phyloP scores from a whole-genome alignment of 2,329 filamentous ascomycete genomes.

The Colletotrichum sp. region DNA sequence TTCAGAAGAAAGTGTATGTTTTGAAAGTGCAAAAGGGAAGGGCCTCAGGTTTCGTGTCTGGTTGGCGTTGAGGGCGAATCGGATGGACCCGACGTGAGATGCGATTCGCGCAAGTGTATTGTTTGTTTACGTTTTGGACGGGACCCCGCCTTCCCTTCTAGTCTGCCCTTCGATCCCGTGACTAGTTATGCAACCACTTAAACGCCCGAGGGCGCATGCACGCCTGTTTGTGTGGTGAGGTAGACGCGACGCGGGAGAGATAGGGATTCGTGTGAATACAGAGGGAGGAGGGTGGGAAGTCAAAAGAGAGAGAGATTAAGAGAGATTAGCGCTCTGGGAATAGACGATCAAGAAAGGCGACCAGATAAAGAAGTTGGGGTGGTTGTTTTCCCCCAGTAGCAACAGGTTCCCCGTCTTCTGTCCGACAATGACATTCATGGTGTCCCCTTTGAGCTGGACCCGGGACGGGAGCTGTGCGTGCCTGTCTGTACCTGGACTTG shows the following conservation, averaged over 20 bases:
- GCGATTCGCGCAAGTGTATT: neutral
- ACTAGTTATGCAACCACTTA: slow-evolving; percentile 19
- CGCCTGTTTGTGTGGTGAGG: neutral
- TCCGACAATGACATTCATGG: neutral
- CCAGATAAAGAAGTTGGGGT: neutral
- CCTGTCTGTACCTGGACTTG: neutral
- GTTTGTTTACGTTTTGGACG: slow-evolving; percentile 10
- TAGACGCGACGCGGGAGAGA: neutral
- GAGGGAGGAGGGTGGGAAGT: neutral
- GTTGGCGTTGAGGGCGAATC: slow-evolving; percentile 8
- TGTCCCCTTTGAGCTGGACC: neutral
- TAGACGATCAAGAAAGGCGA: neutral
- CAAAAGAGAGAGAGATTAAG: neutral
- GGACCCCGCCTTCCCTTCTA: slow-evolving; percentile 15
- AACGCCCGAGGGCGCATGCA: neutral
- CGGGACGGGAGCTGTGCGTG: neutral
- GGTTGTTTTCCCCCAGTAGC: neutral
- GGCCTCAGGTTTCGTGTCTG: neutral
- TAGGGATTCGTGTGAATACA: neutral
- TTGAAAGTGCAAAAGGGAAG: neutral
- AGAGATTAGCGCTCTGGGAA: neutral
- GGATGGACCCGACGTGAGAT: neutral
- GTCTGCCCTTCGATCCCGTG: slow-evolving; percentile 9
- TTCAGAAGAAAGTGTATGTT: neutral
- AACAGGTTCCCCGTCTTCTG: neutral